Evolutionary conservation across 2,329 filamentous ascomycete genomes (phyloP).

Genomic region (Emericellopsis atlantica): DNA sequence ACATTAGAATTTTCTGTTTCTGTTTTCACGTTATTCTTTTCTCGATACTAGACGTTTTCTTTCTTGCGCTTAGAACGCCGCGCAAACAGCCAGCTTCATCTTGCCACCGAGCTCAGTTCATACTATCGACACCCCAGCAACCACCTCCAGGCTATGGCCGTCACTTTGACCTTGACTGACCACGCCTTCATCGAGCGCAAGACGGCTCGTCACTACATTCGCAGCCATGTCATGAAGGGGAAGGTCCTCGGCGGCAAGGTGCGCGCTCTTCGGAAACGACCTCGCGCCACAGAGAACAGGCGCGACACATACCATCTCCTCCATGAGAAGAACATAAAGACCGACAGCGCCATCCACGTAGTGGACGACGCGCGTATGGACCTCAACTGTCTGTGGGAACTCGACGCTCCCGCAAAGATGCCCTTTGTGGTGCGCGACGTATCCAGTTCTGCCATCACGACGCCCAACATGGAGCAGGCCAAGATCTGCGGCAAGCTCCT

Average conservation of each 20-base stretch:
- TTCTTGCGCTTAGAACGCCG: too few relatives aligned
- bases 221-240: constrained; percentile 8
- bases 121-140: background rate
- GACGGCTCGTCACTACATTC: constrained; percentile 3
- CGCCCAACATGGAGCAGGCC: background rate
- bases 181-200: constrained; percentile 3
- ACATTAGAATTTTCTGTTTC: background rate
- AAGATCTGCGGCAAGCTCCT: background rate
- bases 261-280: background rate
- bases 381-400: too few relatives aligned
- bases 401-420: background rate
- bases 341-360: too few relatives aligned
- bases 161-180: constrained; percentile 4
- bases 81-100: too few relatives aligned
- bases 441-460: background rate
- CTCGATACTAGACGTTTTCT: too few relatives aligned
- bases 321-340: too few relatives aligned
- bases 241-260: constrained; percentile 5
- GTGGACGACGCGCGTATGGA: too few relatives aligned
- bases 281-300: too few relatives aligned
- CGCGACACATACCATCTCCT: too few relatives aligned
- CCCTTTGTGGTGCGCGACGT: background rate
- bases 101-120: background rate
- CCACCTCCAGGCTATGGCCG: constrained; percentile 1
- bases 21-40: background rate